Base-by-base conservation (phyloP, 2,329 filamentous ascomycete genomes). In the Diaporthe sp. region DNA sequence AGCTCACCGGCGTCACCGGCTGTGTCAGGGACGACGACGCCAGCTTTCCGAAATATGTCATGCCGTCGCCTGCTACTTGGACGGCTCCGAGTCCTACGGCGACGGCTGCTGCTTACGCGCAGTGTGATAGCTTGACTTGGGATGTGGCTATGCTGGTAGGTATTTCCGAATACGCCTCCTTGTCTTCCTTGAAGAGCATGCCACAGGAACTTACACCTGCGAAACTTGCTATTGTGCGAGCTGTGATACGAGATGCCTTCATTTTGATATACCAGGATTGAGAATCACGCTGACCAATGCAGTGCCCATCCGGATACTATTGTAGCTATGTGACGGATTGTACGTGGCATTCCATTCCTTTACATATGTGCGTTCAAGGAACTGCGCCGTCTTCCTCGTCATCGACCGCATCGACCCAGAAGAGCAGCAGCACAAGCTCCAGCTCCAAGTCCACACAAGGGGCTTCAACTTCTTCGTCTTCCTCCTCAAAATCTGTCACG, bases 1-100 rank as follows among this genome's bases (percentile, higher is more conserved):
- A 81, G 19, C 77, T 89, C 57, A 85, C 85, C 0, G 82, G 80
- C 17, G 86, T 83, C 74, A 83, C 82, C 12, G 84, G 85, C 2
- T 88, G 87, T 28, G 67, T 34, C 10, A 34, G 76, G 37, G 49
- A 49, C 28, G 76, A 78, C 44, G 78, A 79, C 46, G 28, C 37
- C 28, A 75, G 65, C 39, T 79, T 75, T 37, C 74, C 78, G 19
- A 34, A 70, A 10, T 77, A 65, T 28, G 68, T 67, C 44, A 74
- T 73, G 74, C 77, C 75, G 22, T 61, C 74, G 22, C 51, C 51
- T 44, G 68, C 75, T 37, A 73, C 72, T 1, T 72, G 76, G 76
- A 44, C 71, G 12, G 46, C 75, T 2, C 74, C 76, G 42, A 28
- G 55, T n/a, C 62, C 76, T 22, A 75, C 76, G 6, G 76, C 67